Evolutionary conservation across 768 basidiomycete genomes (phyloP), one percentile per base, ranked within the genome.

Genomic region (Tubosaeta sp.): DNA sequence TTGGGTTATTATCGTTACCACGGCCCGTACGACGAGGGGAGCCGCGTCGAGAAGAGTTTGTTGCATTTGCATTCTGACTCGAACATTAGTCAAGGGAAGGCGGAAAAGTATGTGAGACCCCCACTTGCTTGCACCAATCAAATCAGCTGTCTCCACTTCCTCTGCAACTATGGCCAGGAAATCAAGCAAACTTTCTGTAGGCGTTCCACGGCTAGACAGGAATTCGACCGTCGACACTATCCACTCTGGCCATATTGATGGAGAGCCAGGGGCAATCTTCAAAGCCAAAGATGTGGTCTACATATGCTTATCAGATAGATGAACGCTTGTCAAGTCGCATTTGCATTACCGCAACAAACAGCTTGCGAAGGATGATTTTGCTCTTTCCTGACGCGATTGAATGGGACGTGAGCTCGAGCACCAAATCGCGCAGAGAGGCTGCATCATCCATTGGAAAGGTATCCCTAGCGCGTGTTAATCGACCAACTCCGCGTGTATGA

Each of bases 121-220:
- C 68, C 60, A 92, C 90, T 82, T 87, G 73, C 80, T 81, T 34
- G 82, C 59, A 6, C 84, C 83, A 31, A 90, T 63, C 47, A 95
- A 70, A 67, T 92, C 90, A 10, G 90, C 87, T 22, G 79, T 76
- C 19, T 76, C 76, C 7, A 90, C 75, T 62, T 96, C 93, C 60
- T 94, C 90, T 3, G 90, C 89, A 0, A 83, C 87, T 38, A 94
- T 93, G 14, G 83, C 78, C 34, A 94, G 73, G 64, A 90, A 89
- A 54, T 90, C 87, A 36, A 89, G 78, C 13, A 87, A 68, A 45
- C 77, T 66, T 53, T 86, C 84, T 1, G 78, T 70, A 1, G 81
- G 67, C 1, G 82, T 80, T 12, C 86, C 83, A 6, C 75, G 73
- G 12, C 65, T 71, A 1, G 84, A 85, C 53, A 94, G 78, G 2